Base-by-base conservation (phyloP, 257 asterid genomes). In the Linaria vulgaris region DNA sequence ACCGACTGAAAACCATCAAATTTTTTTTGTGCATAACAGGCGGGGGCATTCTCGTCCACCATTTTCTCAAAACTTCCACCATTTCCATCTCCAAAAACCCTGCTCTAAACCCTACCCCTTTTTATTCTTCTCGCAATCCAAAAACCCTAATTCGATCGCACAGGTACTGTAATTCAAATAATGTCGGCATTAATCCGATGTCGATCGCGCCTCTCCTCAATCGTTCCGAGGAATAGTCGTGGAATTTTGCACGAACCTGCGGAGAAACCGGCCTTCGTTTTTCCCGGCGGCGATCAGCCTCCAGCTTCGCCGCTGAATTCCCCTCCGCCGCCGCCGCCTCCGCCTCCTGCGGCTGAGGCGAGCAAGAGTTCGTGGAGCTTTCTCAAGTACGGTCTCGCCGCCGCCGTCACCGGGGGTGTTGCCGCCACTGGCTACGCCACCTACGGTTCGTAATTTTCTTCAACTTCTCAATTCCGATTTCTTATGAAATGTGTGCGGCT, bases 341-440 rank as follows among this genome's bases (percentile, higher is more conserved):
- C 57, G 20, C 69, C 72, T 47, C 64, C 78, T 4, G 43, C 67
- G 15, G 54, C 64, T 17, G 84, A 62, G 31, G 56, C 74, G 12
- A 69, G 64, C 61, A 79, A 78, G 50, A 75, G 69, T 16, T 63
- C 82, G 17, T 69, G 83, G 86, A 60, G 70, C 9, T 73, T 82
- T 39, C 74, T 82, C 3, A 79, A 75, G 74, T 80, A 72, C 50
- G 71, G 74, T 25, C 70, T 82, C 6, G 21, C 72, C 22, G 80
- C 81, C 19, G 70, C 80, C 1, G 47, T 79, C 30, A 77, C 84
- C 3, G 83, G 81, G 22, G 86, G 84, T 66, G 58, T 70, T 39
- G 86, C 81, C 7, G 44, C 88, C n/a, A 74, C 81, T 57, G 82
- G 78, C 44, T 79, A 79, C 48, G 86, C 84, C 66, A 61, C 88